Evolutionary conservation across 345 rosid species (phyloP).

Genomic region (Brassica incana): DNA sequence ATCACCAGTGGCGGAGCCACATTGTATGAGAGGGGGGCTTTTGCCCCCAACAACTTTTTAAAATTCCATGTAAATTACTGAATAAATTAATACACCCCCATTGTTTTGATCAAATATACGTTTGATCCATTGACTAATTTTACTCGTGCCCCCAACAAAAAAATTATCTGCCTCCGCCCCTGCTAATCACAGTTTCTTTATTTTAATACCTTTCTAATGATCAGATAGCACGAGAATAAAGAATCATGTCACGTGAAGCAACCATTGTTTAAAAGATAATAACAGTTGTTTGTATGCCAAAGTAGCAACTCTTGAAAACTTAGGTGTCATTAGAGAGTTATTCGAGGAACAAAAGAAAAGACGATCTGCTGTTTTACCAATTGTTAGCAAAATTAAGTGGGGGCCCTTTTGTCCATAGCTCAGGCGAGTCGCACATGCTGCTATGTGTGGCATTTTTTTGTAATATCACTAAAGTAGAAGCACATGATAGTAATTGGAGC

Average conservation of each 20-base stretch:
- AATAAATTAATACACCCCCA: too few species aligned
- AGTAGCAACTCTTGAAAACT: neutral
- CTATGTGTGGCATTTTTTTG: conserved; percentile 9
- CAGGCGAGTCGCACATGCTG: conserved; percentile 35
- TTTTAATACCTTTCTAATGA: neutral
- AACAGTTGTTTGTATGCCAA: conserved; percentile 1
- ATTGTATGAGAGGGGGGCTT: too few species aligned
- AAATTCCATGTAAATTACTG: too few species aligned
- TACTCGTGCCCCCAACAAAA: too few species aligned
- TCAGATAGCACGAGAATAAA: conserved; percentile 15
- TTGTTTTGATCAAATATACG: too few species aligned
- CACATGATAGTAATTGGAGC: neutral
- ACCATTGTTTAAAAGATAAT: neutral
- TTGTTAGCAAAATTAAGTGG: neutral
- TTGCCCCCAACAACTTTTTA: too few species aligned
- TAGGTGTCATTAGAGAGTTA: neutral
- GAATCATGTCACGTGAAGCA: conserved; percentile 25
- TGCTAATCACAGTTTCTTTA: neutral
- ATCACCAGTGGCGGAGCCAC: too few species aligned
- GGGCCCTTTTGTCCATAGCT: conserved; percentile 16
- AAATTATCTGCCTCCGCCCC: too few species aligned
- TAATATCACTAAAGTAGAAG: conserved; percentile 18
- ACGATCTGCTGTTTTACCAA: neutral
- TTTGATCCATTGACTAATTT: too few species aligned
- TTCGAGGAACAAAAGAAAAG: neutral